A percentile compares a stretch with the other conserved stretches of the same genome.
Conservation (phyloP, 805 yeast species). For the Metschnikowia anglica region DNA sequence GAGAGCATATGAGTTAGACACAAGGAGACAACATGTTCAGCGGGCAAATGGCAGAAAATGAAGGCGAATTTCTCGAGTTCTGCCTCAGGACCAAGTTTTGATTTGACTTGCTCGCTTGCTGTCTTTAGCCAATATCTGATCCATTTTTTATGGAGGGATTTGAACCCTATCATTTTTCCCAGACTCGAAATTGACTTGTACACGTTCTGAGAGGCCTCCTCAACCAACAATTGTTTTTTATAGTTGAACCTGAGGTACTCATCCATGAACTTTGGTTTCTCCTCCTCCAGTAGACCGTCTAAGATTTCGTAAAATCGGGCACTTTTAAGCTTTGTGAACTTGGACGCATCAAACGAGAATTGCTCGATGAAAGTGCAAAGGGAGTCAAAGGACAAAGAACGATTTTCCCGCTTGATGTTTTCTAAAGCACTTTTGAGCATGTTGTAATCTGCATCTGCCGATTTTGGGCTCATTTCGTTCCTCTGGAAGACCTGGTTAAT, state of each 20-base stretch:
- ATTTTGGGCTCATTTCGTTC: not conserved
- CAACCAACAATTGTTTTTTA: slow-evolving; percentile 31
- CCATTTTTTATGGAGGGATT: slow-evolving; percentile 10
- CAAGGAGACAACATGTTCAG: slow-evolving; percentile 18
- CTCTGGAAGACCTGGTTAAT: slow-evolving; percentile 8
- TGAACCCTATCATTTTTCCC: slow-evolving; percentile 5
- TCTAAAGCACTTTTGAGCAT: slow-evolving; percentile 12
- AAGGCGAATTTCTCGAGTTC: slow-evolving; percentile 14
- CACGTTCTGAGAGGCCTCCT: slow-evolving; percentile 20
- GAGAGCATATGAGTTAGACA: slow-evolving; percentile 23
- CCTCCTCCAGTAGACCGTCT: slow-evolving; percentile 18
- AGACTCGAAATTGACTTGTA: slow-evolving; percentile 4
- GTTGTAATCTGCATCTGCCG: not conserved
- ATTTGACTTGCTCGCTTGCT: slow-evolving; percentile 4
- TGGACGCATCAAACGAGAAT: slow-evolving; percentile 16
- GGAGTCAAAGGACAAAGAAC: slow-evolving; percentile 22
- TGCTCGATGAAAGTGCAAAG: slow-evolving; percentile 27
- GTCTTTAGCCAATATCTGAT: slow-evolving; percentile 7
- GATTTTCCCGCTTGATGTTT: slow-evolving; percentile 18
- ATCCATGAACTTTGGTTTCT: slow-evolving; percentile 24
- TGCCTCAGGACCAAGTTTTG: slow-evolving; percentile 4
- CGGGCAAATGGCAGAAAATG: slow-evolving; percentile 19
- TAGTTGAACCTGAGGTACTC: slow-evolving; percentile 26
- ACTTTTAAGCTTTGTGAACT: slow-evolving; percentile 5
- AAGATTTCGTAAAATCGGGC: slow-evolving; percentile 22